These are phyloP conservation scores for Geranomyces michiganensis DNA, from an alignment of 192 early-diverging fungal species.

Conservation along the genomic window DNA sequence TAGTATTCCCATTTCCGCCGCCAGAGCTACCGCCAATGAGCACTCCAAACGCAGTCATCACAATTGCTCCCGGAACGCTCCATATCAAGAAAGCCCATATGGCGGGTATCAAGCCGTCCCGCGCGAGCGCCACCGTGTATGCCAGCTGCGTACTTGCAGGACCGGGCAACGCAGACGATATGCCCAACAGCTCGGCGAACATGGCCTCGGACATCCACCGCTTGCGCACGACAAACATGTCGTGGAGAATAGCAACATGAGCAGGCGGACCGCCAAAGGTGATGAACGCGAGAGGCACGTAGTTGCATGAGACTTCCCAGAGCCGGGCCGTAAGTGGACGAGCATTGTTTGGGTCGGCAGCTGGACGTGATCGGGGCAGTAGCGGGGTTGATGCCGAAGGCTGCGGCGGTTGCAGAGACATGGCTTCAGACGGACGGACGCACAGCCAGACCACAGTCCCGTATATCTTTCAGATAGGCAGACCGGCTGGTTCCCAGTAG, in stretches of 20 bases:
- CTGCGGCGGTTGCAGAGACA: too few relatives aligned
- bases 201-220: conserved; percentile 56
- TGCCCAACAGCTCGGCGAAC: conserved; percentile 69
- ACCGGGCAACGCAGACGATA: conserved; percentile 67
- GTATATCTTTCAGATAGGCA: too few relatives aligned
- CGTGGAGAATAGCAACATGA: conserved; percentile 60
- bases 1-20: conserved; percentile 12
- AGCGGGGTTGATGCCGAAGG: too few relatives aligned
- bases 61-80: conserved; percentile 59
- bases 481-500: too few relatives aligned
- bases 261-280: conserved; percentile 67
- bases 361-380: too few relatives aligned
- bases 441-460: too few relatives aligned
- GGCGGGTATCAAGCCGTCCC: conserved; percentile 41
- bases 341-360: too few relatives aligned
- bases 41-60: conserved; percentile 45
- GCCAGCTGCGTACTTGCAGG: conserved; percentile 44
- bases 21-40: not conserved
- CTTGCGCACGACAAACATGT: conserved; percentile 56
- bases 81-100: conserved; percentile 46
- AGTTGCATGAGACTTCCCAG: conserved; percentile 34
- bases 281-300: conserved; percentile 56
- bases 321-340: conserved; percentile 10
- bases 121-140: conserved; percentile 45
- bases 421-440: too few relatives aligned